Evolutionary conservation across 2,329 filamentous ascomycete genomes (phyloP).

Genomic region (Chaetomium sp.): DNA sequence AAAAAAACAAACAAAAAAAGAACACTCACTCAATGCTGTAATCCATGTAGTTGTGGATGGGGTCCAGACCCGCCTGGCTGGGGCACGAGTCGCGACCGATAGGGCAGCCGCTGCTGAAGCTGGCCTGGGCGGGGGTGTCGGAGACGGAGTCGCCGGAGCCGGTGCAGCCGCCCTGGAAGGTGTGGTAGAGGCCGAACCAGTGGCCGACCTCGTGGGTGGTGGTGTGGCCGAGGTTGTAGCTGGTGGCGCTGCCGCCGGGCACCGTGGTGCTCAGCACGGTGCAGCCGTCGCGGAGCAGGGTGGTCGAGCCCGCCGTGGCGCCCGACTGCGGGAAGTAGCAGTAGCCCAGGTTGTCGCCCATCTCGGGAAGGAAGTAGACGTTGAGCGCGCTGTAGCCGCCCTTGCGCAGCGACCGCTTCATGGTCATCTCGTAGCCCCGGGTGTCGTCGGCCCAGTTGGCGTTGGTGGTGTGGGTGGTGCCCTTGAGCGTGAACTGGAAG

Average conservation of each 20-base stretch:
- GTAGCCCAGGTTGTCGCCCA: slow-evolving; percentile 47
- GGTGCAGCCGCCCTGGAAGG: slow-evolving; percentile 47
- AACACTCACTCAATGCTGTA: slow-evolving; percentile 41
- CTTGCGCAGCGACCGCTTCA: slow-evolving; percentile 50
- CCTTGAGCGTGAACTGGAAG: slow-evolving; percentile 49
- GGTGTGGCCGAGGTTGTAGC: slow-evolving; percentile 45
- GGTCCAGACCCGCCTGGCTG: slow-evolving; percentile 37
- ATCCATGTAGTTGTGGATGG: slow-evolving; percentile 45
- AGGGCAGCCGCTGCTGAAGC: slow-evolving; percentile 43
- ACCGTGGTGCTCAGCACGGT: slow-evolving; percentile 37
- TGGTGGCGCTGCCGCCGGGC: slow-evolving; percentile 38
- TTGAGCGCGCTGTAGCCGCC: slow-evolving; percentile 48
- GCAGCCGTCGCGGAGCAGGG: slow-evolving; percentile 39
- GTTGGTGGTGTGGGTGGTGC: slow-evolving; percentile 48
- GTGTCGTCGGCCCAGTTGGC: slow-evolving; percentile 47
- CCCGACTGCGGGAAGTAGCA: slow-evolving; percentile 48
- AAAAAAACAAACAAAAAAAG: too few species aligned
- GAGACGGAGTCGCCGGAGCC: slow-evolving; percentile 44
- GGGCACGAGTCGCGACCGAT: slow-evolving; percentile 41
- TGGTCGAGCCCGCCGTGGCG: slow-evolving; percentile 39
- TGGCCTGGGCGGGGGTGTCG: slow-evolving; percentile 46
- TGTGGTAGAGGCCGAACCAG: slow-evolving; percentile 50
- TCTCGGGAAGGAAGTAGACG: slow-evolving; percentile 48
- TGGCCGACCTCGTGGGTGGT: slow-evolving; percentile 48
- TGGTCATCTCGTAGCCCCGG: slow-evolving; percentile 43